Conservation (phyloP, 2,329 filamentous ascomycete species). For the Scedosporium apiospermum region DNA sequence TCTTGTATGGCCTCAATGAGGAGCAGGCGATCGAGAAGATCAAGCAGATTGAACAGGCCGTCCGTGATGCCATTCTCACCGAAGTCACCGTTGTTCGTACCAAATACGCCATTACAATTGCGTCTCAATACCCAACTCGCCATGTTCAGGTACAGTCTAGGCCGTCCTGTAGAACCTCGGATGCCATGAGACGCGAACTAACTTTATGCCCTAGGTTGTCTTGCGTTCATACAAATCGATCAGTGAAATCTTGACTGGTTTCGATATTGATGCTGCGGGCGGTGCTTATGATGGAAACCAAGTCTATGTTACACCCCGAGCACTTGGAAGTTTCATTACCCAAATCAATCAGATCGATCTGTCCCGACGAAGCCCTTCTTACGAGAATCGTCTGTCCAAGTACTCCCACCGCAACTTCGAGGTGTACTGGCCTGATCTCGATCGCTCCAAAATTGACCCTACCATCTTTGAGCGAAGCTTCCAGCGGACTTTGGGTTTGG, state of each 20-base stretch:
- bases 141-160: slow-evolving; percentile 51
- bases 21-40: slow-evolving; percentile 76
- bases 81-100: slow-evolving; percentile 79
- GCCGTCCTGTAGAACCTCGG: background rate
- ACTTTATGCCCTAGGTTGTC: slow-evolving; percentile 50
- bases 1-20: slow-evolving; percentile 71
- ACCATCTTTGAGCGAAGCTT: slow-evolving; percentile 83
- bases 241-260: slow-evolving; percentile 77
- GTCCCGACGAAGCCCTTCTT: slow-evolving; percentile 70
- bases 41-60: slow-evolving; percentile 64
- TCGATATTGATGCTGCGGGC: slow-evolving; percentile 79
- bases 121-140: slow-evolving; percentile 71
- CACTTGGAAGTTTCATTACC: slow-evolving; percentile 69
- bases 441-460: slow-evolving; percentile 68
- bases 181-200: slow-evolving; percentile 3
- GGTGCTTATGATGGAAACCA: slow-evolving; percentile 73
- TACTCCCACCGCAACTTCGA: slow-evolving; percentile 81
- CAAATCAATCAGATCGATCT: slow-evolving; percentile 77
- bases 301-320: slow-evolving; percentile 70
- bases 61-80: slow-evolving; percentile 69
- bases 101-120: slow-evolving; percentile 81
- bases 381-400: slow-evolving; percentile 79
- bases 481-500: slow-evolving; percentile 63
- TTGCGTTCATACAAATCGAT: slow-evolving; percentile 76
- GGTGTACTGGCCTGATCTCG: slow-evolving; percentile 66